phyloP scores from a whole-genome alignment of 306 rosid species.

The Pachyrhizus erosus region DNA sequence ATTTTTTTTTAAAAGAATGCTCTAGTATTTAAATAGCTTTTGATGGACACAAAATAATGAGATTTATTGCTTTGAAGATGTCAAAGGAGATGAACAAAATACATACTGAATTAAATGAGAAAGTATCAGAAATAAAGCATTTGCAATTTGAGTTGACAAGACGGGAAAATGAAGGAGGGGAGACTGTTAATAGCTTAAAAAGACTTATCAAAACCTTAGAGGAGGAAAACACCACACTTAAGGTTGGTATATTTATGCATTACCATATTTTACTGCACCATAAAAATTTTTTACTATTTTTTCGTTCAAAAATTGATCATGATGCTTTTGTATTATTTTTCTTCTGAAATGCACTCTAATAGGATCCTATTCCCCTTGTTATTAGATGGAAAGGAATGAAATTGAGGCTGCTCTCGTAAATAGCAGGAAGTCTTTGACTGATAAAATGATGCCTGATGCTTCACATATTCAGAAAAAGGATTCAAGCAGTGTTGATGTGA shows the following conservation, averaged over 20 bases:
- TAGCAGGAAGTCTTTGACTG: conserved; percentile 48
- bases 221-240: conserved; percentile 70
- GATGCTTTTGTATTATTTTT: background rate
- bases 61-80: conserved; percentile 51
- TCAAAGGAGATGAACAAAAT: conserved; percentile 56
- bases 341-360: conserved; percentile 19
- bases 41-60: background rate
- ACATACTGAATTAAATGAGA: conserved; percentile 62
- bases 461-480: conserved; percentile 49
- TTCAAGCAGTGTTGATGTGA: conserved; percentile 58
- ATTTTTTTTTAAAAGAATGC: background rate
- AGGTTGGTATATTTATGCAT: conserved; percentile 55
- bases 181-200: conserved; percentile 56
- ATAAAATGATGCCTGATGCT: conserved; percentile 43
- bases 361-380: conserved; percentile 3
- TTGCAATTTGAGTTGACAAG: conserved; percentile 66
- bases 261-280: background rate
- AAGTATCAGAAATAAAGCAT: conserved; percentile 57
- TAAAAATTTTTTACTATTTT: background rate
- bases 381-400: conserved; percentile 71
- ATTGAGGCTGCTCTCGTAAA: conserved; percentile 63
- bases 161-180: conserved; percentile 48
- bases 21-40: conserved; percentile 12
- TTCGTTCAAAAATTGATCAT: background rate
- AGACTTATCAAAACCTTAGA: conserved; percentile 62